These are phyloP conservation scores for Cladophialophora carrionii DNA, from an alignment of 2,329 filamentous ascomycete genomes.

Conservation along the genomic window DNA sequence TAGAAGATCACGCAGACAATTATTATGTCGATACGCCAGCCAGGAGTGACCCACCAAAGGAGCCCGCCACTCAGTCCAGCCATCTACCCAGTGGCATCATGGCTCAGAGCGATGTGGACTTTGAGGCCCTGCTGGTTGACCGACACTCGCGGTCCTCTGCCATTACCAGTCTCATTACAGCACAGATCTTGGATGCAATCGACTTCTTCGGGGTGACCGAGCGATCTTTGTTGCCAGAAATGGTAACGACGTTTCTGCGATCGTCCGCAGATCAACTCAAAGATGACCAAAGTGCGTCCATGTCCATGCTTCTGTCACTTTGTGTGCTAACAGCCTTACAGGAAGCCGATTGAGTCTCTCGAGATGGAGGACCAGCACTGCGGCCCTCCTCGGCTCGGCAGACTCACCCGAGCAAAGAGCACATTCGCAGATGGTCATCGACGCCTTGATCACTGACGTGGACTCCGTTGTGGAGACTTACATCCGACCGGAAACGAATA, in stretches of 20 bases:
- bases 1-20: slow-evolving; percentile 9
- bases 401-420: slow-evolving; percentile 9
- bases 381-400: neutral
- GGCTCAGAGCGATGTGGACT: neutral
- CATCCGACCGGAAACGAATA: slow-evolving; percentile 1
- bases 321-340: neutral
- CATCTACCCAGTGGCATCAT: slow-evolving; percentile 1
- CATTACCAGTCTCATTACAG: slow-evolving; percentile 9
- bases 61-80: neutral
- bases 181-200: slow-evolving; percentile 9
- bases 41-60: neutral
- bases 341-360: slow-evolving; percentile 13
- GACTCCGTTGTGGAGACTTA: neutral
- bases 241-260: slow-evolving; percentile 2
- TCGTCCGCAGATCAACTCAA: neutral
- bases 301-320: neutral
- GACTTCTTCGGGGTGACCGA: slow-evolving; percentile 14
- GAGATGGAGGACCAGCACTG: slow-evolving; percentile 14
- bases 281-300: slow-evolving; percentile 1
- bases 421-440: neutral
- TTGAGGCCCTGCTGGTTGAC: neutral
- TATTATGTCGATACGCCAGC: neutral
- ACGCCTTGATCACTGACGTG: neutral
- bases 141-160: neutral
- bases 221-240: slow-evolving; percentile 13